A percentile compares a stretch with the other conserved stretches of the same genome.
Evolutionary conservation across 2,329 filamentous ascomycete genomes (phyloP).

Genomic region (Elsinoe fawcettii): DNA sequence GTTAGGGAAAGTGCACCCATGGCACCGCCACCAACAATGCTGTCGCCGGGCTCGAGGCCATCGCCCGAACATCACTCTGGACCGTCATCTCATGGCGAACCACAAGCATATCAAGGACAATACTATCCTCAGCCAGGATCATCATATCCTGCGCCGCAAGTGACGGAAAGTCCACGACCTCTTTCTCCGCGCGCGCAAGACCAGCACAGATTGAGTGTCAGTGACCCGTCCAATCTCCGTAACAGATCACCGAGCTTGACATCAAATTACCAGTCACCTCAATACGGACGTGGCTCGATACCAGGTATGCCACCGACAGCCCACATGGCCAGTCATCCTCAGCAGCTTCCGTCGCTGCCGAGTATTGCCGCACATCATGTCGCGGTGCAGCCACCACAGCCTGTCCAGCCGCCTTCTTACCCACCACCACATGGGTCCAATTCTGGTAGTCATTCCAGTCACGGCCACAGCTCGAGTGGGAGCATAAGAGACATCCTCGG

Average conservation of each 20-base stretch:
- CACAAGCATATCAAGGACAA: constrained; percentile 14
- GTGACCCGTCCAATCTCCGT: constrained; percentile 38
- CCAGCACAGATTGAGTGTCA: constrained; percentile 46
- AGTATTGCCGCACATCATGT: constrained; percentile 29
- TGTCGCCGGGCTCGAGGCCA: constrained; percentile 25
- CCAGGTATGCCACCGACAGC: constrained; percentile 47
- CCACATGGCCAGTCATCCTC: constrained; percentile 34
- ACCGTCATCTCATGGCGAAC: constrained; percentile 25
- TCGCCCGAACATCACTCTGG: constrained; percentile 33
- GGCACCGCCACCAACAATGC: constrained; percentile 30
- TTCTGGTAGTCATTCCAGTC: constrained; percentile 43
- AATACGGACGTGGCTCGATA: constrained; percentile 52
- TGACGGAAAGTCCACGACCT: constrained; percentile 83
- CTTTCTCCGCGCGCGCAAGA: constrained; percentile 57
- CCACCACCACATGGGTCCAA: constrained; percentile 34
- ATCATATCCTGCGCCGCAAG: constrained; percentile 23
- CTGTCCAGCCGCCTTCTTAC: constrained; percentile 18
- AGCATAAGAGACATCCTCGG: constrained; percentile 60
- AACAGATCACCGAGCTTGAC: constrained; percentile 60
- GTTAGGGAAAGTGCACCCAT: constrained; percentile 24
- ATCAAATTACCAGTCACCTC: constrained; percentile 58
- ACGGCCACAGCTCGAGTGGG: constrained; percentile 49
- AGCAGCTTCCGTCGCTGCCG: constrained; percentile 32
- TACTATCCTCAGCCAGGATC: constrained; percentile 26
- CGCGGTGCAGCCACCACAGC: constrained; percentile 20